Evolutionary conservation across 108 stramenopile genomes (phyloP), one percentile per base, ranked within the genome.

Genomic region (Cyclotella cryptica): DNA sequence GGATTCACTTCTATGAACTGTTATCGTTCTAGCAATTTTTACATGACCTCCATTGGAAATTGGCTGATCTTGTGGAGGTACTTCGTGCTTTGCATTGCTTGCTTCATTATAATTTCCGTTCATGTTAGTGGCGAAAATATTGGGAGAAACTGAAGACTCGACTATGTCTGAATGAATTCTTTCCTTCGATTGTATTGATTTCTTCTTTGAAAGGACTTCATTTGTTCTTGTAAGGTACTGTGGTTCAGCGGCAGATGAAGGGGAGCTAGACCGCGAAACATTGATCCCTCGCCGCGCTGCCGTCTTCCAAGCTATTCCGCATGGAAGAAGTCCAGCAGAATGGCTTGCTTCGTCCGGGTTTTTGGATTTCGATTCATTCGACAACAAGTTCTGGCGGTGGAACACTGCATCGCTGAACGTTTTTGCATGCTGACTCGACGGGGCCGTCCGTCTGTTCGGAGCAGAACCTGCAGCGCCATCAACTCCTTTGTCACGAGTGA

Each of bases 371-470:
- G 63, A 47, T 71, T 75, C 75, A 35, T 63, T 61, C 43, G 55
- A 6, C 43, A 72, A 42, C 44, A 67, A 57, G 57, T 58, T 79
- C 3, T 51, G 55, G 45, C 61, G 78, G 28, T 67, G 69, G 69
- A 91, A 91, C 13, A 91, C 70, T 8, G 88, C 80, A 63, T 90
- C 88, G 61, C 92, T 92, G 21, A 91, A 66, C 9, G 87, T 88
- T 12, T 81, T 75, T 24, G 71, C 74, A 49, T 81, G 53, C 42
- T 87, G 86, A 24, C 62, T 79, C 27, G 81, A 81, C 30, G 62
- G 22, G 19, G 64, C 51, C 28, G 41, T 51, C 10, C 62, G 54
- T 74, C 59, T 46, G 21, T 42, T 30, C 1, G 74, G 75, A 26
- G 64, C 58, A 28, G 72, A 49, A 17, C 29, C 43, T 29, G 47